Evolutionary conservation across 139 green algal species (phyloP).

Genomic region (Coccomyxa sp.): DNA sequence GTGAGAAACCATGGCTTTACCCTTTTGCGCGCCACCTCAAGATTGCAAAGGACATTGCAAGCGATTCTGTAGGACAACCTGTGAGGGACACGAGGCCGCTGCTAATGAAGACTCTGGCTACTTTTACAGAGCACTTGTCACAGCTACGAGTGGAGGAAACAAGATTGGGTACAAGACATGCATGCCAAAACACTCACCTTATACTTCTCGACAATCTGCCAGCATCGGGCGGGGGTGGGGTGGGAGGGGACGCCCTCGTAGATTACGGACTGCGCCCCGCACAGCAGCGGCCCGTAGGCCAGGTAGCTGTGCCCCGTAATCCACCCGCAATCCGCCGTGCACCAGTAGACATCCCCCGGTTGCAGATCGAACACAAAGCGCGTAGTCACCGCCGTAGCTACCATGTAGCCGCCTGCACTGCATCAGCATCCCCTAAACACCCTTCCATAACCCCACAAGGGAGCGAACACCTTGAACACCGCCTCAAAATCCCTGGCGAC

Average conservation of each 20-base stretch:
- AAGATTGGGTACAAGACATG: neutral
- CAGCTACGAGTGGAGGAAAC: neutral
- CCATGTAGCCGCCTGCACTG: slow-evolving; percentile 75
- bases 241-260: slow-evolving; percentile 91
- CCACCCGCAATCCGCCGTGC: slow-evolving; percentile 96
- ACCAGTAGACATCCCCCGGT: slow-evolving; percentile 87
- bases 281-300: slow-evolving; percentile 85
- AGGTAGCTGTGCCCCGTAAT: slow-evolving; percentile 93
- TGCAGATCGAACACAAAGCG: slow-evolving; percentile 77
- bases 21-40: no score
- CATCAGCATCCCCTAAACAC: neutral
- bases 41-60: no score
- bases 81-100: neutral
- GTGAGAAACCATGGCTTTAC: no score
- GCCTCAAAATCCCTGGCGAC: no score
- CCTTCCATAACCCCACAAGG: no score
- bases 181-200: slow-evolving; percentile 26
- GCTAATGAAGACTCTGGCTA: neutral
- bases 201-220: slow-evolving; percentile 90
- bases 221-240: slow-evolving; percentile 82
- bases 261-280: slow-evolving; percentile 74
- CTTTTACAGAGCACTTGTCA: neutral
- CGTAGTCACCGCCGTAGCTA: slow-evolving; percentile 64
- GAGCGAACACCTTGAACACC: no score
- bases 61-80: neutral